phyloP scores from a whole-genome alignment of 2,329 filamentous ascomycete genomes.

The Capronia americana region DNA sequence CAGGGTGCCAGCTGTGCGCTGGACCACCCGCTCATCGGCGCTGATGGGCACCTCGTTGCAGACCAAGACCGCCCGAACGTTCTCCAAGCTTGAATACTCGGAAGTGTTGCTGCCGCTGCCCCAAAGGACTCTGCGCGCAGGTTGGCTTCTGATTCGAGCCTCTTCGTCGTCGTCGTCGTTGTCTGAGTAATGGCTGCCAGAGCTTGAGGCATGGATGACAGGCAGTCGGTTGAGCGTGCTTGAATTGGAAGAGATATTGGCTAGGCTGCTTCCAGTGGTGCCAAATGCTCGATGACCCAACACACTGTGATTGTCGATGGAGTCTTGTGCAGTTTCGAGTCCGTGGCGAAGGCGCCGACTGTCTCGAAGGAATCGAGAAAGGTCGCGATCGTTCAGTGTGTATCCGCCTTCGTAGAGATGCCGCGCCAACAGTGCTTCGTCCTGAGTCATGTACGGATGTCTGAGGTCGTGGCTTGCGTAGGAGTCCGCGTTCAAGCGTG shows the following conservation, averaged over 20 bases:
- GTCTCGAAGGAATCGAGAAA: slow-evolving; percentile 28
- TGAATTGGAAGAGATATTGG: slow-evolving; percentile 24
- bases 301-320: background rate
- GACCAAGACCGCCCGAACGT: slow-evolving; percentile 13
- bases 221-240: slow-evolving; percentile 2
- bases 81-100: background rate
- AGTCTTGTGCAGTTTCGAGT: background rate
- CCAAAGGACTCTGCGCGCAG: background rate
- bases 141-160: background rate
- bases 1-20: slow-evolving; percentile 28
- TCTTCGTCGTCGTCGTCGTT: background rate
- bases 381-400: slow-evolving; percentile 16
- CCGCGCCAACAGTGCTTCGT: slow-evolving; percentile 6
- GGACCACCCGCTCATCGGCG: slow-evolving; percentile 8
- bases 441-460: background rate
- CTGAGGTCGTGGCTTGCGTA: background rate
- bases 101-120: background rate
- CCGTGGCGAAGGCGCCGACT: slow-evolving; percentile 9
- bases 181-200: slow-evolving; percentile 1
- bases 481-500: background rate
- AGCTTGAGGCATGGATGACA: background rate
- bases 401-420: slow-evolving; percentile 15
- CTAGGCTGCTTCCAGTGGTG: slow-evolving; percentile 25
- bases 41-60: slow-evolving; percentile 7
- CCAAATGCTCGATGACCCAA: slow-evolving; percentile 6